phyloP scores from a whole-genome alignment of 176 grass and related monocot genomes.

The Bonia amplexicaulis region DNA sequence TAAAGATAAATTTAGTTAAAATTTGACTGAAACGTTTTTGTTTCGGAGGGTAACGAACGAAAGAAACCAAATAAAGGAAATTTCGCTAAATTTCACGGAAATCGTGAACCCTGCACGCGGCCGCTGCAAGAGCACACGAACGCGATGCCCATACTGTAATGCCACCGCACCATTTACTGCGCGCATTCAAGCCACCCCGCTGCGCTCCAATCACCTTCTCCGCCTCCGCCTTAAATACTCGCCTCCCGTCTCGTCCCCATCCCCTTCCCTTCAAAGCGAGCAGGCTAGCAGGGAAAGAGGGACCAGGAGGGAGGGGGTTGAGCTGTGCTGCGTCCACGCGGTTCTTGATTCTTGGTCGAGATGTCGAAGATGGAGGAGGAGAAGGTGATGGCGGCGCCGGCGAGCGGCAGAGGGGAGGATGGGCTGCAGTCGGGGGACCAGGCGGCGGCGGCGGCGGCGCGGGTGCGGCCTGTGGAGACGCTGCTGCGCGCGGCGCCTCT shows the following conservation, averaged over 20 bases:
- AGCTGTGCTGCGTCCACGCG: background rate
- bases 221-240: conserved; percentile 27
- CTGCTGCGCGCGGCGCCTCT: conserved; percentile 67
- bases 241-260: background rate
- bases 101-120: no score
- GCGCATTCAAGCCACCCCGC: conserved; percentile 17
- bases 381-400: conserved; percentile 29
- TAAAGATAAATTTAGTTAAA: no score
- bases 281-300: background rate
- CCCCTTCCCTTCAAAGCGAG: background rate
- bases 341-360: background rate
- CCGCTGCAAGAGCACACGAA: no score
- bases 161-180: conserved; percentile 33
- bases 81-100: no score
- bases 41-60: no score
- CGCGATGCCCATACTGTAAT: background rate
- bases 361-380: conserved; percentile 55
- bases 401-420: background rate
- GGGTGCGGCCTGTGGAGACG: conserved; percentile 53
- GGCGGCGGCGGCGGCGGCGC: conserved; percentile 13
- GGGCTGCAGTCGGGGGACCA: background rate
- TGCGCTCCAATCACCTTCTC: conserved; percentile 27
- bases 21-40: no score
- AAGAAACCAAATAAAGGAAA: no score
- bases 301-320: background rate